Conservation (phyloP, 805 yeast species). For the Starmerella powellii region DNA sequence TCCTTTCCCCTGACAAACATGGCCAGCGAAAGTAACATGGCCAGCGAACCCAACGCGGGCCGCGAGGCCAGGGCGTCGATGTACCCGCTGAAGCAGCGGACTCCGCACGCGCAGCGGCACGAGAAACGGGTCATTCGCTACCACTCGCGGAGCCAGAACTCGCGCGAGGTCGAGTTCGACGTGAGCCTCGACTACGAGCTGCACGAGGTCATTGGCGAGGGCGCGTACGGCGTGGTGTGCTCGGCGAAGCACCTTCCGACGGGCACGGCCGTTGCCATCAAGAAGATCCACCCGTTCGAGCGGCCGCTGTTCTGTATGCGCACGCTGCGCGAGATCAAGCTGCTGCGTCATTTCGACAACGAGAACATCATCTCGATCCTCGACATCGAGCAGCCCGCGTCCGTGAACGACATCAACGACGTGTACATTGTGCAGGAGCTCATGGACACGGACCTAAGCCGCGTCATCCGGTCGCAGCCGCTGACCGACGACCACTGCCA, state of each 20-base stretch:
- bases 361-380: constrained; percentile 83
- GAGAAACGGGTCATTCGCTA: constrained; percentile 5
- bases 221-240: constrained; percentile 90
- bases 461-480: constrained; percentile 86
- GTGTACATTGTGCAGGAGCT: constrained; percentile 72
- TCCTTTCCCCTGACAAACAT: too few species aligned
- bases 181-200: constrained; percentile 81
- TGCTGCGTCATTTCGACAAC: constrained; percentile 80
- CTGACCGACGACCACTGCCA: constrained; percentile 92
- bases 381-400: constrained; percentile 76
- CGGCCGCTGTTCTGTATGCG: constrained; percentile 79
- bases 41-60: too few species aligned
- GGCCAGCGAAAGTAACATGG: too few species aligned
- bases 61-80: neutral
- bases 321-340: constrained; percentile 78
- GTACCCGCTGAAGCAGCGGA: constrained; percentile 1
- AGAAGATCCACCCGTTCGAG: constrained; percentile 86
- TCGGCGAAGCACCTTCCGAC: constrained; percentile 80
- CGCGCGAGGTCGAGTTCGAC: constrained; percentile 50
- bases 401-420: constrained; percentile 65
- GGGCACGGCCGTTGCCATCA: constrained; percentile 83
- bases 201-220: constrained; percentile 79
- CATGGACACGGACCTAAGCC: constrained; percentile 99
- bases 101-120: neutral
- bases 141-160: constrained; percentile 16